Evolutionary conservation across 495 filamentous ascomycete species (phyloP).

Genomic region (Daldinia concentrica): DNA sequence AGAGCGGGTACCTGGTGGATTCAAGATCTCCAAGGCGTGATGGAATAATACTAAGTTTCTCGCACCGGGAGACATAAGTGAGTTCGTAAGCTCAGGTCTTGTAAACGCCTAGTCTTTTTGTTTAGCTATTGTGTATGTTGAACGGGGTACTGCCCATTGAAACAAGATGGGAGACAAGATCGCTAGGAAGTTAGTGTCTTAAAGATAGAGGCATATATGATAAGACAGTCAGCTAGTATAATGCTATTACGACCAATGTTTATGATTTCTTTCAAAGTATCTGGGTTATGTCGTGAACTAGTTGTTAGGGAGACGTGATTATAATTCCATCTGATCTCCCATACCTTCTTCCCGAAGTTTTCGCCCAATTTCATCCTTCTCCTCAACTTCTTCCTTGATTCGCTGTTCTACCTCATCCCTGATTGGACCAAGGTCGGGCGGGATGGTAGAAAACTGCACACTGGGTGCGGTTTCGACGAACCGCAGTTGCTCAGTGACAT

Average conservation of each 20-base stretch:
- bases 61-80: neutral
- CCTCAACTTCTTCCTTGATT: slow-evolving; percentile 74
- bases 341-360: slow-evolving; percentile 54
- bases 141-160: neutral
- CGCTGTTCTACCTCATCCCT: slow-evolving; percentile 83
- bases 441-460: slow-evolving; percentile 84
- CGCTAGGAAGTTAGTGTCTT: neutral
- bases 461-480: slow-evolving; percentile 87
- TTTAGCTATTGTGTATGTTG: neutral
- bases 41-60: neutral
- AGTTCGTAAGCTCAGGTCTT: neutral
- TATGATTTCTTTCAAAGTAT: neutral
- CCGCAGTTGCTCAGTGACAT: slow-evolving; percentile 83
- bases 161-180: neutral
- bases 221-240: neutral
- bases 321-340: slow-evolving; percentile 54
- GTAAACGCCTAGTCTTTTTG: neutral
- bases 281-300: neutral
- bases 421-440: slow-evolving; percentile 76
- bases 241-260: neutral
- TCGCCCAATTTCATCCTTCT: slow-evolving; percentile 62
- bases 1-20: slow-evolving; percentile 47
- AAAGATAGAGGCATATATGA: neutral
- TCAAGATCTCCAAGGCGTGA: slow-evolving; percentile 39
- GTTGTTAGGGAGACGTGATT: neutral